Evolutionary conservation across 257 asterid species (phyloP).

Genomic region (Craterostigma plantagineum): DNA sequence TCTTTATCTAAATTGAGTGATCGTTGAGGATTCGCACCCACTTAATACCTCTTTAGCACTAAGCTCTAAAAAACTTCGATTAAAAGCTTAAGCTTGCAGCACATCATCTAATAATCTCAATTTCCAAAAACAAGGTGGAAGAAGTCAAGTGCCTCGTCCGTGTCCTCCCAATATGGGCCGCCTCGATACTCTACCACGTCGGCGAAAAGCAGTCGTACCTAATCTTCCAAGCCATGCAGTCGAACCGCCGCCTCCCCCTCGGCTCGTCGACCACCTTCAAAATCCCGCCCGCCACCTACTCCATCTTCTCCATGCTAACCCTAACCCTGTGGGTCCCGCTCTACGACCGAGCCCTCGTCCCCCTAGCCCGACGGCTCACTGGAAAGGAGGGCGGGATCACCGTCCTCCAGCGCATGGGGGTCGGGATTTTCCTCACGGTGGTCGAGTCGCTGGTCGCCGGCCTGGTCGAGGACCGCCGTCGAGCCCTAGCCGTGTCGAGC

Average conservation of each 20-base stretch:
- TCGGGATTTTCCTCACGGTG: constrained; percentile 33
- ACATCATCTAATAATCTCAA: too few species aligned
- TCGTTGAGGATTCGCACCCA: too few species aligned
- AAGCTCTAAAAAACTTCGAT: too few species aligned
- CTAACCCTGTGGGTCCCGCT: constrained; percentile 51
- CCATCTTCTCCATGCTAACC: constrained; percentile 51
- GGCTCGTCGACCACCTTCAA: constrained; percentile 21
- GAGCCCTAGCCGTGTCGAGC: constrained; percentile 23
- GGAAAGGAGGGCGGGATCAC: constrained; percentile 53
- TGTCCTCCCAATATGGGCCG: constrained; percentile 60
- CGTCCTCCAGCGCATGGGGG: constrained; percentile 64
- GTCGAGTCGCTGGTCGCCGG: constrained; percentile 34
- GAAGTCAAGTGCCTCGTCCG: constrained; percentile 62
- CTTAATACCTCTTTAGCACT: too few species aligned
- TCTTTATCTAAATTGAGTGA: too few species aligned
- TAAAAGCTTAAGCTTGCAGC: too few species aligned
- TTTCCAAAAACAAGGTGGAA: too few species aligned
- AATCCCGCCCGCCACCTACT: constrained; percentile 71
- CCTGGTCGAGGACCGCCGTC: constrained; percentile 30
- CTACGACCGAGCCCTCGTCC: constrained; percentile 62
- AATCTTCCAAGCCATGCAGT: constrained; percentile 83
- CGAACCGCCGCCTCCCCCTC: constrained; percentile 46
- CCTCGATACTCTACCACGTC: constrained; percentile 52
- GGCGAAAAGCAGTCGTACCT: constrained; percentile 59
- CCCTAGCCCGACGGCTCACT: constrained; percentile 36